Percentiles rank a stretch among this genome's conserved stretches.
phyloP scores from a whole-genome alignment of 495 filamentous ascomycete species.

The Cercophora newfieldiana region DNA sequence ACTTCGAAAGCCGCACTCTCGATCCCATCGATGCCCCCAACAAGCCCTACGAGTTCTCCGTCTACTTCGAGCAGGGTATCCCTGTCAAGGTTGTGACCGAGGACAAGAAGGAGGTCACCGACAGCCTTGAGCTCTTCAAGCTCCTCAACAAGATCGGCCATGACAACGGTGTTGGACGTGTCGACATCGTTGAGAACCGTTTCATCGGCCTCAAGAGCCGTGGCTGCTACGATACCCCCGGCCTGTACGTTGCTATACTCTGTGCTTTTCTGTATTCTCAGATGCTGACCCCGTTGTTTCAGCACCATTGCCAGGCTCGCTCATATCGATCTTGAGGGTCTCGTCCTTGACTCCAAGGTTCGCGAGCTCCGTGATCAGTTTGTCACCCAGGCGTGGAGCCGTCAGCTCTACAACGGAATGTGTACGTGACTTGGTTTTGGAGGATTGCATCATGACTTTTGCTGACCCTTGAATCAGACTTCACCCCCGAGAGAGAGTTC shows the following conservation, averaged over 20 bases:
- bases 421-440: conserved; percentile 73
- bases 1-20: conserved; percentile 52
- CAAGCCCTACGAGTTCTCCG: conserved; percentile 70
- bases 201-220: conserved; percentile 68
- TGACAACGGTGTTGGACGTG: conserved; percentile 76
- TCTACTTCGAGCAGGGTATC: conserved; percentile 83
- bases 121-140: conserved; percentile 77
- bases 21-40: conserved; percentile 77
- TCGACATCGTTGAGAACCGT: conserved; percentile 81
- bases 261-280: conserved; percentile 35
- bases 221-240: conserved; percentile 85
- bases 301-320: conserved; percentile 69
- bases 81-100: conserved; percentile 62
- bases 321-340: conserved; percentile 81
- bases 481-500: conserved; percentile 75
- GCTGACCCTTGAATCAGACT: conserved; percentile 34
- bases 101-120: conserved; percentile 68
- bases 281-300: neutral
- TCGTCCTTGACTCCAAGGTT: conserved; percentile 82
- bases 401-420: conserved; percentile 77
- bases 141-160: conserved; percentile 75
- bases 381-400: conserved; percentile 73
- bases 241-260: conserved; percentile 39
- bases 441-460: conserved; percentile 43
- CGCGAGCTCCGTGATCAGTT: conserved; percentile 83